A percentile compares a stretch with the other conserved stretches of the same genome.
These are phyloP conservation scores for Boletus smithii DNA, from an alignment of 1,284 basidiomycete species.

Conservation along the genomic window DNA sequence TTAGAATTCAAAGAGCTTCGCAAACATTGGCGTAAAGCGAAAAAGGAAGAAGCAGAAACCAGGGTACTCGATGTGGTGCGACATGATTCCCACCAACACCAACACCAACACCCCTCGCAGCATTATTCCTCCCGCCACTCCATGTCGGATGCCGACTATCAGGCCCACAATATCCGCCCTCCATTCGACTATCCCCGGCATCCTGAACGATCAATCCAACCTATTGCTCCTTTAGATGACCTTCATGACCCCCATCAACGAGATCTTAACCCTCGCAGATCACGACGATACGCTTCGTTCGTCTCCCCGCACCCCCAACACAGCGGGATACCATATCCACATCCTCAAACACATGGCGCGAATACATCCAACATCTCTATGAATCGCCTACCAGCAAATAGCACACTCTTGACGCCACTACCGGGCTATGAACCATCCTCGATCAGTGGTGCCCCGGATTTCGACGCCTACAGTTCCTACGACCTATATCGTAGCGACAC, in stretches of 20 bases:
- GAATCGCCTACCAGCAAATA: conserved; percentile 42
- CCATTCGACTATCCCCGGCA: conserved; percentile 21
- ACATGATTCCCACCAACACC: conserved; percentile 20
- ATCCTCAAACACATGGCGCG: conserved; percentile 13
- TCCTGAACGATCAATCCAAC: conserved; percentile 14
- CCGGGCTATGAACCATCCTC: conserved; percentile 40
- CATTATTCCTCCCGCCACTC: conserved; percentile 24
- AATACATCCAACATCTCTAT: conserved; percentile 16
- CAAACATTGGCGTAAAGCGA: conserved; percentile 92
- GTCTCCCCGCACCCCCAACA: conserved; percentile 19
- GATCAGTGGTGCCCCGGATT: conserved; percentile 8
- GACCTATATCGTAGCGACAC: conserved; percentile 16
- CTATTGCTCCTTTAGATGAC: conserved; percentile 15
- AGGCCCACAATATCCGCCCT: conserved; percentile 13
- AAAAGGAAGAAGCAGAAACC: conserved; percentile 65
- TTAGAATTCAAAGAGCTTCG: conserved; percentile 97
- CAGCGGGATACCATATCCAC: conserved; percentile 14
- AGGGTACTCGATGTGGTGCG: conserved; percentile 17
- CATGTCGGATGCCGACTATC: conserved; percentile 20
- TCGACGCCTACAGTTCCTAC: conserved; percentile 22
- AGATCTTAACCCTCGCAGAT: conserved; percentile 25
- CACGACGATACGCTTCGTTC: conserved; percentile 29
- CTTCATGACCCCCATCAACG: conserved; percentile 21
- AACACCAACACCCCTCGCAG: conserved; percentile 17
- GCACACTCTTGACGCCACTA: conserved; percentile 50